Evolutionary conservation across 331 rosid genomes (phyloP).

Genomic region (Ulmus americana): DNA sequence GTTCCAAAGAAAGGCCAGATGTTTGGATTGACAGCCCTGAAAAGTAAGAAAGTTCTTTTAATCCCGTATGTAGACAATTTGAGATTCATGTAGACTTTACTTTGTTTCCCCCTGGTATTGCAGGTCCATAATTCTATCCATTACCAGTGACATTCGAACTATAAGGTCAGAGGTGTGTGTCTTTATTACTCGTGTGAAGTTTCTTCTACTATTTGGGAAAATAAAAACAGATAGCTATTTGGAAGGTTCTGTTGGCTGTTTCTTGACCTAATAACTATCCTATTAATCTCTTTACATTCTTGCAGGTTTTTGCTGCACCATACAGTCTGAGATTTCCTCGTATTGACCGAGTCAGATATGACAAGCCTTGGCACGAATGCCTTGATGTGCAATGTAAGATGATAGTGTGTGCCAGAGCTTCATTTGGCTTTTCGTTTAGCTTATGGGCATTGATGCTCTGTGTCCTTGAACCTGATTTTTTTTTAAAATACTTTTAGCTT

Average conservation of each 20-base stretch:
- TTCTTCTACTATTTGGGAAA: neutral
- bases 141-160: conserved; percentile 93
- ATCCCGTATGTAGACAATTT: conserved; percentile 6
- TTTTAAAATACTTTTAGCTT: neutral
- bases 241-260: conserved; percentile 18
- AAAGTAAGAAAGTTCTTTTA: conserved; percentile 43
- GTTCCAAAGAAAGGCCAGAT: conserved; percentile 90
- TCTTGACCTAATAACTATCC: conserved; percentile 7
- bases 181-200: conserved; percentile 17
- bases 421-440: conserved; percentile 5
- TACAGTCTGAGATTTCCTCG: conserved; percentile 94
- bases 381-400: conserved; percentile 85
- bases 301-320: conserved; percentile 83
- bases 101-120: conserved; percentile 22
- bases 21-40: conserved; percentile 97
- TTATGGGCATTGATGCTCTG: neutral
- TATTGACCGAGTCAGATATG: conserved; percentile 81
- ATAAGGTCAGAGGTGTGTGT: conserved; percentile 79
- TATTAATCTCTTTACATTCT: conserved; percentile 26
- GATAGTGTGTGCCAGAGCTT: conserved; percentile 8
- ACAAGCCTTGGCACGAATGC: conserved; percentile 94
- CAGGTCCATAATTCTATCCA: conserved; percentile 86
- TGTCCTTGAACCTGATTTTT: neutral
- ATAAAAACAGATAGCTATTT: neutral
- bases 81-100: conserved; percentile 6